Evolutionary conservation across 805 yeast genomes (phyloP), one percentile per base, ranked within the genome.

Genomic region (Myxozyma vanderwaltii): DNA sequence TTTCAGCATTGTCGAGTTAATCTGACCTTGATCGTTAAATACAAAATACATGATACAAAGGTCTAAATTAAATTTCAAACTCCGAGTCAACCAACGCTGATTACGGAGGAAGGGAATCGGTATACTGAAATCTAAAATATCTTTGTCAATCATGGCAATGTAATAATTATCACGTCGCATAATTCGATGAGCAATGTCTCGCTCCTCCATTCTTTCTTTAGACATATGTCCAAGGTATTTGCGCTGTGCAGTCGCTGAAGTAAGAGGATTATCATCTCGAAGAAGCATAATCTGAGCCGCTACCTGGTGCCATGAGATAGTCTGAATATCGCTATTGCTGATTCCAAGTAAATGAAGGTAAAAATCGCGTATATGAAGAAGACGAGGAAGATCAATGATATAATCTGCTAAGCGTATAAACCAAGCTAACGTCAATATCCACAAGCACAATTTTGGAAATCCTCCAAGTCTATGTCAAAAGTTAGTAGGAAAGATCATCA

Each of bases 101-200:
- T 74, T 69, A 13, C 74, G 72, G 35, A 75, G 73, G 3, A 77
- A 70, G 0, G 86, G 84, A 2, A 83, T 63, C 0, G 86, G 83
- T 17, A 90, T 70, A 0, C 87, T 79, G 24, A 89, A 75, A 68
- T 88, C 87, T 44, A 92, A 74, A 0, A 92, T 76, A 59, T 88
- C 83, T 66, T 85, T 88, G 73, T 90, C 91, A 68, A 89, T 85
- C 65, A 94, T 74, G 0, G 97, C 97, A 70, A 94, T 90, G 79
- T 91, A 80, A 72, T 91, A 94, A 70, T 94, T 94, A 61, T 94
- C 99, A 66, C 86, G 89, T 61, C 99, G 79, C 99, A 94, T 91
- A 57, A 94, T 88, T 59, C 99, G 78, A 70, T 94, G 95, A 13
- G 97, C 98, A 52, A 94, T 89, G 68, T 87, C 94, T 72, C 91